Evolutionary conservation across 2,329 filamentous ascomycete species (phyloP), one percentile per base, ranked within the genome.

Genomic region (Nigrospora osmanthi): DNA sequence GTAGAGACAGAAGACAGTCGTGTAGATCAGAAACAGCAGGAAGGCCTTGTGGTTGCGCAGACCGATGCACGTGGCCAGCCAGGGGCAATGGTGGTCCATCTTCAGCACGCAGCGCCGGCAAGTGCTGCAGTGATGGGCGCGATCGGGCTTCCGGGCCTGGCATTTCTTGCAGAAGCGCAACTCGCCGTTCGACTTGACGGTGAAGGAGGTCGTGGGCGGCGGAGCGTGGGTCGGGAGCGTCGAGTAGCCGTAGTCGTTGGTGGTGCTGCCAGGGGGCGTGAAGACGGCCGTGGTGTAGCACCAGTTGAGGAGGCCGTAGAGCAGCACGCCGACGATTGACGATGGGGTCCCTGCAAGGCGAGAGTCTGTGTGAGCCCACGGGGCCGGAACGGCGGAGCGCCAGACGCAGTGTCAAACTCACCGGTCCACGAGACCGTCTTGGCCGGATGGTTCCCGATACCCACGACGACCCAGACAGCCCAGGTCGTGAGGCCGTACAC

Each of bases 61-160:
- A 16, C 93, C 93, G 48, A 98, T 87, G 65, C 93, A 98, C 4
- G 89, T 95, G 28, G 93, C 91, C 41, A 98, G 76, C 93, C 93
- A 98, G 14, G 93, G 93, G 63, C 93, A 98, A 69, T 98, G 93
- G 65, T 98, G 93, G 62, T 98, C 93, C 93, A 98, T 98, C 73
- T 98, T 98, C 64, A 98, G 75, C 23, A 98, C 90, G 64, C 93
- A 98, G 58, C 86, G 85, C 54, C 85, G 81, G 68, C 93, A 98
- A 4, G 89, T 94, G 11, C 89, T 95, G 75, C 93, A 98, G 71
- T 98, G 93, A 65, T 98, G 93, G 31, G 91, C 83, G 49, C 93
- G 87, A 68, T 98, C 93, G 36, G 93, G 93, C 70, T 98, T 98
- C 51, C 87, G 81, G 43, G 84, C 84, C 69, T 94, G 87, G 66